phyloP scores from a whole-genome alignment of 768 basidiomycete species.

The Russula sp. region DNA sequence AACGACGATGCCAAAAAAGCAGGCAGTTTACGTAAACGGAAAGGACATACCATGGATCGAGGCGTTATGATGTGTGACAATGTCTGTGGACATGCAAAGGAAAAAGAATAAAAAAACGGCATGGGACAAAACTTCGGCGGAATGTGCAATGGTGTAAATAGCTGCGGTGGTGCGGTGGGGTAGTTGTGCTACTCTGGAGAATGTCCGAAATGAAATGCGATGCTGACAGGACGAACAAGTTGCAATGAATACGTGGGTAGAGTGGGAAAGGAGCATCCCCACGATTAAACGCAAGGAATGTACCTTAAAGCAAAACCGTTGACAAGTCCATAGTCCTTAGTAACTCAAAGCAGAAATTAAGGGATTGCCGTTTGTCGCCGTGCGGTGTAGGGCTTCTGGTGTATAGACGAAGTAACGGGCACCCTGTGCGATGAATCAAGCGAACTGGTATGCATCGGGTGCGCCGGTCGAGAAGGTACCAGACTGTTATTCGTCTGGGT shows the following conservation, averaged over 20 bases:
- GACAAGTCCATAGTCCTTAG: slow-evolving; percentile 1
- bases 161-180: not conserved
- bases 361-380: slow-evolving; percentile 14
- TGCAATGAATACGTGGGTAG: slow-evolving; percentile 14
- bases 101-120: slow-evolving; percentile 2
- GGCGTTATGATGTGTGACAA: slow-evolving; percentile 3
- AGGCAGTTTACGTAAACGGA: not conserved
- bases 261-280: not conserved
- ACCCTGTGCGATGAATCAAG: not conserved
- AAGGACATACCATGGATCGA: slow-evolving; percentile 2
- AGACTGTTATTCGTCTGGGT: not conserved
- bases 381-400: not conserved
- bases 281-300: slow-evolving; percentile 12
- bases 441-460: not conserved
- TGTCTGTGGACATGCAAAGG: slow-evolving; percentile 11
- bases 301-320: slow-evolving; percentile 10
- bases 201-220: slow-evolving; percentile 15
- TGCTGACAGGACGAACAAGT: slow-evolving; percentile 6
- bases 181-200: slow-evolving; percentile 10
- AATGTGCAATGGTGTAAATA: slow-evolving; percentile 10
- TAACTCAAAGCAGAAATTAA: slow-evolving; percentile 12
- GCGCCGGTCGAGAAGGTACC: not conserved
- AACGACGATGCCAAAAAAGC: not conserved
- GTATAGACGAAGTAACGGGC: not conserved
- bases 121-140: slow-evolving; percentile 10